Evolutionary conservation across 2,329 filamentous ascomycete species (phyloP).

Genomic region (Botrytis hyacinthi): DNA sequence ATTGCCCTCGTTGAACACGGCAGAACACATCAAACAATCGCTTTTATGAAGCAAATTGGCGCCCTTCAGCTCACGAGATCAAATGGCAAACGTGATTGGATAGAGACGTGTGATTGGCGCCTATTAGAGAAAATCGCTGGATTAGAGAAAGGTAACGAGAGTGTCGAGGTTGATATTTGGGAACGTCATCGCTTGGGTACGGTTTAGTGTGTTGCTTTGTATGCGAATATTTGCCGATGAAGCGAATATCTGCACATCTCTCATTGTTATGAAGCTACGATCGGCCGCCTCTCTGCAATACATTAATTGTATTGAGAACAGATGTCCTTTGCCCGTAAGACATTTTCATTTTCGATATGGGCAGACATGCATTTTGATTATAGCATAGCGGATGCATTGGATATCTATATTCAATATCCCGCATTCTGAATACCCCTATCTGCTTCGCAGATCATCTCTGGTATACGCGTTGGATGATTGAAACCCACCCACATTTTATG

Average conservation of each 20-base stretch:
- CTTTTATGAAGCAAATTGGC: conserved; percentile 37
- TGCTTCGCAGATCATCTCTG: not conserved
- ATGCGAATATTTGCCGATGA: too few species aligned
- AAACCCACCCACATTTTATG: not conserved
- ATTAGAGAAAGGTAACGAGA: conserved; percentile 41
- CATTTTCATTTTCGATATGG: not conserved
- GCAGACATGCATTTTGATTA: not conserved
- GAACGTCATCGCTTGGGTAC: conserved; percentile 23
- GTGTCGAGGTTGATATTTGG: conserved; percentile 33
- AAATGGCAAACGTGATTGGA: conserved; percentile 35
- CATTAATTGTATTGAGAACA: not conserved
- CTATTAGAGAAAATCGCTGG: conserved; percentile 44
- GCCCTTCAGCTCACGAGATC: conserved; percentile 28
- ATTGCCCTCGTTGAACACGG: conserved; percentile 41
- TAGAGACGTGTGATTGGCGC: conserved; percentile 43
- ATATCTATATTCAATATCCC: not conserved
- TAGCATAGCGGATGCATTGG: not conserved
- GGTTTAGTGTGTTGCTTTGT: not conserved
- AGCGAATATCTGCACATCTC: not conserved
- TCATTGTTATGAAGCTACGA: not conserved
- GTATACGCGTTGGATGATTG: not conserved
- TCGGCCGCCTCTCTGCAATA: too few species aligned
- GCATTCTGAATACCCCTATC: not conserved
- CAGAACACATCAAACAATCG: conserved; percentile 33
- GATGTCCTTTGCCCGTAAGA: not conserved